These are phyloP conservation scores for Lagerstroemia speciosa DNA, from an alignment of 345 rosid genomes.

Conservation along the genomic window DNA sequence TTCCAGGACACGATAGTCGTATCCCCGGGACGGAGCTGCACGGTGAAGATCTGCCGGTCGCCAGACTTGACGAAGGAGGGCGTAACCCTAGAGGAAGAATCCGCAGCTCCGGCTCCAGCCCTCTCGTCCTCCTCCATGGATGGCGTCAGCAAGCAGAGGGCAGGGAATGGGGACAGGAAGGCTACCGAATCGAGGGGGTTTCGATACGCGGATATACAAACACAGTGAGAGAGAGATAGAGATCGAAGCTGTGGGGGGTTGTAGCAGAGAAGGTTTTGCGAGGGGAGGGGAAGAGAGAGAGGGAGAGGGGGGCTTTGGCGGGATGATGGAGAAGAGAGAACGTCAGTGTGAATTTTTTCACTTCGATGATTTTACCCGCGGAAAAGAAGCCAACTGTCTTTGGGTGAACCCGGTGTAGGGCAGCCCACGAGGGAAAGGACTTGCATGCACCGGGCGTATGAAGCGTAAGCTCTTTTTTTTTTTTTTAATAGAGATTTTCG, in stretches of 20 bases:
- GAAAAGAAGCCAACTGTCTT: no score
- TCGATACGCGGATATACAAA: slow-evolving; percentile 6
- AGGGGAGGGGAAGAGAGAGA: not conserved
- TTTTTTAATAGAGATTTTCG: no score
- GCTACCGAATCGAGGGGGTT: slow-evolving; percentile 7
- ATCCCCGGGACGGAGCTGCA: slow-evolving; percentile 68
- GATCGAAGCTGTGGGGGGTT: not conserved
- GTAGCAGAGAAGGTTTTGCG: not conserved
- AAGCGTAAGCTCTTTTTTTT: no score
- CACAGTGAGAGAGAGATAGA: slow-evolving; percentile 10
- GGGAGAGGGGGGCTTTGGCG: not conserved
- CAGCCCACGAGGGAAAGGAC: no score
- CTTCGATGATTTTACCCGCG: no score
- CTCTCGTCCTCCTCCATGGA: slow-evolving; percentile 22
- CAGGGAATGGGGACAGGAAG: not conserved
- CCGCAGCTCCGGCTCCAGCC: slow-evolving; percentile 14
- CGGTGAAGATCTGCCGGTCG: slow-evolving; percentile 65
- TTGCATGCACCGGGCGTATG: no score
- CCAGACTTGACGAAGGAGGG: slow-evolving; percentile 47
- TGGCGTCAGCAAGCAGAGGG: slow-evolving; percentile 13
- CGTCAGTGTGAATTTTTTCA: no score
- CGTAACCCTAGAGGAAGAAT: slow-evolving; percentile 28
- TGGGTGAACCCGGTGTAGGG: no score
- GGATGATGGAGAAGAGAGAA: not conserved
- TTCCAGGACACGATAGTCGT: slow-evolving; percentile 83